Conservation (phyloP, 768 basidiomycete species). For the Cystofilobasidium macerans region DNA sequence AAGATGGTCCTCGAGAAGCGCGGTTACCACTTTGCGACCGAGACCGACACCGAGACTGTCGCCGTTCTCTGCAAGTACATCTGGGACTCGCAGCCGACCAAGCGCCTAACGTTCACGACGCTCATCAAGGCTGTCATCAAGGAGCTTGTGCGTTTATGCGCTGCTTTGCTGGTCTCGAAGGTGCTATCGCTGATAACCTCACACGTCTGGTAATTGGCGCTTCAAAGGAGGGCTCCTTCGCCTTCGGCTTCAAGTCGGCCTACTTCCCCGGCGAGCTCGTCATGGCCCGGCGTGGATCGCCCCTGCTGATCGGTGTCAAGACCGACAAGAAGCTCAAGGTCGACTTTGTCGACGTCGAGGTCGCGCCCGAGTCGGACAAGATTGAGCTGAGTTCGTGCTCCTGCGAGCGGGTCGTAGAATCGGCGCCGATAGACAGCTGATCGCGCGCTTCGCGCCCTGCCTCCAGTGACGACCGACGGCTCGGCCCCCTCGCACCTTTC, state of each 20-base stretch:
- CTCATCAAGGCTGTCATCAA: slow-evolving; percentile 91
- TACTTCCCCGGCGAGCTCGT: slow-evolving; percentile 96
- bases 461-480: slow-evolving; percentile 5
- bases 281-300: slow-evolving; percentile 90
- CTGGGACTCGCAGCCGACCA: slow-evolving; percentile 81
- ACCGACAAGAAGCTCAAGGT: slow-evolving; percentile 99
- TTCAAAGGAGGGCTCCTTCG: slow-evolving; percentile 78
- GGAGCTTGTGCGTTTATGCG: slow-evolving; percentile 51
- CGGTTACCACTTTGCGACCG: slow-evolving; percentile 84
- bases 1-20: slow-evolving; percentile 87
- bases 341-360: slow-evolving; percentile 97
- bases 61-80: slow-evolving; percentile 93
- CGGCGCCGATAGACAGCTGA: no score
- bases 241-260: slow-evolving; percentile 93
- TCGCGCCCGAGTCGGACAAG: slow-evolving; percentile 51
- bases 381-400: slow-evolving; percentile 43
- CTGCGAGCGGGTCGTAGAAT: background rate
- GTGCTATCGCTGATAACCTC: background rate
- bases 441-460: background rate
- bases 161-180: background rate
- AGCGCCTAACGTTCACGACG: slow-evolving; percentile 74
- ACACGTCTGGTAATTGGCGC: slow-evolving; percentile 1
- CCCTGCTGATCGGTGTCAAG: slow-evolving; percentile 94
- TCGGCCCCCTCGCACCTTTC: background rate
- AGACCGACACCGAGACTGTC: slow-evolving; percentile 96